Percentiles rank a stretch among this genome's conserved stretches.
Conservation (phyloP, 352 stramenopile genomes). For the Phytophthora nicotianae region DNA sequence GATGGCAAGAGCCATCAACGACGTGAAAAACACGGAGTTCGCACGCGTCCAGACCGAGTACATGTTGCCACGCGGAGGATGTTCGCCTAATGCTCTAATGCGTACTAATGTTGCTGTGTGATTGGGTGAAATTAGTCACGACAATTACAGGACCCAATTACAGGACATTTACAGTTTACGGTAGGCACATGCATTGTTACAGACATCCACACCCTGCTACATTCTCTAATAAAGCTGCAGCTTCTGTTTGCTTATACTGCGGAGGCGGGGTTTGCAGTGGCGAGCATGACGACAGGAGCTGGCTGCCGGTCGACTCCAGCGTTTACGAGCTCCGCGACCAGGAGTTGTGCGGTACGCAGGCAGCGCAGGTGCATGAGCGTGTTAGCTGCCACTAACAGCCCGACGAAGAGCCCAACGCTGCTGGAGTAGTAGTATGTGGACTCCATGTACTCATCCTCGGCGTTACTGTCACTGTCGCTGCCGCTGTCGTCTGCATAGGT, state of each 20-base stretch:
- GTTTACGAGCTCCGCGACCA: conserved; percentile 38
- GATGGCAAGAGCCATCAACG: conserved; percentile 72
- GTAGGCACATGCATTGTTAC: conserved; percentile 24
- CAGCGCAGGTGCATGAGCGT: conserved; percentile 64
- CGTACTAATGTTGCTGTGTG: neutral
- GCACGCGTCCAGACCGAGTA: conserved; percentile 88
- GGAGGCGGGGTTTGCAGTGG: conserved; percentile 20
- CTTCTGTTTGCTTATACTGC: conserved; percentile 21
- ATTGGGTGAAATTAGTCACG: conserved; percentile 20
- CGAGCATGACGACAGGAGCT: conserved; percentile 27
- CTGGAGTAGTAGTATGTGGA: conserved; percentile 45
- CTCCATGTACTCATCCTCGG: conserved; percentile 24
- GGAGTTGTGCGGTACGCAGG: conserved; percentile 40
- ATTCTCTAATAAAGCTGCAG: conserved; percentile 9
- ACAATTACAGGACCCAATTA: neutral
- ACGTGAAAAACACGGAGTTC: conserved; percentile 85
- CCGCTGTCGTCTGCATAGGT: conserved; percentile 19
- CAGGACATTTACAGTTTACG: neutral
- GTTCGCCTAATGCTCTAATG: conserved; percentile 13
- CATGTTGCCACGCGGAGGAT: conserved; percentile 48
- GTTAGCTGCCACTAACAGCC: conserved; percentile 57
- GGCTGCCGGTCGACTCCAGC: conserved; percentile 26
- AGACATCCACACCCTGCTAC: conserved; percentile 14
- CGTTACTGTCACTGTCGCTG: conserved; percentile 23
- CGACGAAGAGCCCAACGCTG: conserved; percentile 53